Conservation (phyloP, 2,329 filamentous ascomycete species). For the Epichloe typhina region DNA sequence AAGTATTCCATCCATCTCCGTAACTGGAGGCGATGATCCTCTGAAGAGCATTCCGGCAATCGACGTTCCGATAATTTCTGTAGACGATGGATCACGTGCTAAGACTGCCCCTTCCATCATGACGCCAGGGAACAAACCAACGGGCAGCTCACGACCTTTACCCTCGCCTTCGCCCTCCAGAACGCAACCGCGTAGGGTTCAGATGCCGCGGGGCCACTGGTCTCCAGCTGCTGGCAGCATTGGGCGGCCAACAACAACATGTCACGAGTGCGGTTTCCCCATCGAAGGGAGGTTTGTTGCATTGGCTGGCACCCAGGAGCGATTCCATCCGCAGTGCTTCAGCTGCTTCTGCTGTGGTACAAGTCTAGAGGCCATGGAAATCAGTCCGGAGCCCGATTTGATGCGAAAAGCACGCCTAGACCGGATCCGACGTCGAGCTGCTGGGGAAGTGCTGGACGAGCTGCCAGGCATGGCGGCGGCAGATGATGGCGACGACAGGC, state of each 20-base stretch:
- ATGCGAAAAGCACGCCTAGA: slow-evolving; percentile 58
- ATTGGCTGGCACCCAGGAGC: slow-evolving; percentile 55
- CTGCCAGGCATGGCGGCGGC: slow-evolving; percentile 49
- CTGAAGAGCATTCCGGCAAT: slow-evolving; percentile 18
- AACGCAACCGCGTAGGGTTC: slow-evolving; percentile 21
- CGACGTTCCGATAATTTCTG: slow-evolving; percentile 38
- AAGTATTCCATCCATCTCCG: slow-evolving; percentile 23
- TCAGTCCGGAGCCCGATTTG: slow-evolving; percentile 77
- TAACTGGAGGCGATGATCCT: slow-evolving; percentile 17
- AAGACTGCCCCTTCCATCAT: slow-evolving; percentile 31
- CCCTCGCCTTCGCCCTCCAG: slow-evolving; percentile 30
- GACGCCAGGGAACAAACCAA: slow-evolving; percentile 27
- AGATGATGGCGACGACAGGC: slow-evolving; percentile 58
- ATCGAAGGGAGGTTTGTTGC: slow-evolving; percentile 88
- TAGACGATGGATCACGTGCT: slow-evolving; percentile 21
- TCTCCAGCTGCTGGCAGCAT: slow-evolving; percentile 36
- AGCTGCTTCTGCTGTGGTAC: slow-evolving; percentile 78
- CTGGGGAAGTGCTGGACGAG: slow-evolving; percentile 47
- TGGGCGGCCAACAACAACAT: slow-evolving; percentile 53
- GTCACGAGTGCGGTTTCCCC: slow-evolving; percentile 68
- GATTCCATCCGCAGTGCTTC: slow-evolving; percentile 93
- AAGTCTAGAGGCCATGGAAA: slow-evolving; percentile 84
- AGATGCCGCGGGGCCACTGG: slow-evolving; percentile 41
- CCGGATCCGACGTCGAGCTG: slow-evolving; percentile 51
- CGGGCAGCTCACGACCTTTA: slow-evolving; percentile 20